Base-by-base conservation (phyloP, 768 basidiomycete species). In the Lepiota venenata region DNA sequence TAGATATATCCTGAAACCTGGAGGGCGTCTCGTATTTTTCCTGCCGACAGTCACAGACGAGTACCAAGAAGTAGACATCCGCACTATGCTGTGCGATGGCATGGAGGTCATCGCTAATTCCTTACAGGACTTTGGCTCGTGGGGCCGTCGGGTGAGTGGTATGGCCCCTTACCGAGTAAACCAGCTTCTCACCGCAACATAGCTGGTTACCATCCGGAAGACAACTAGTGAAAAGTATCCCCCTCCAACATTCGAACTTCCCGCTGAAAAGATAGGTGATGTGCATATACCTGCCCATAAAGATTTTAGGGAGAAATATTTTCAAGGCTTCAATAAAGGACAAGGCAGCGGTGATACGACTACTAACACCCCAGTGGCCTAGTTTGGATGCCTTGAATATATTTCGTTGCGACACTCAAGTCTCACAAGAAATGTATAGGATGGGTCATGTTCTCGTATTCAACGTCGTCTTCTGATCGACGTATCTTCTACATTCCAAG, bases 171-270 rank as follows among this genome's bases (percentile, higher is more conserved):
- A 22, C 32, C 37, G 7, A 3, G 6, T 15, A 15, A 15, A 15
- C 12, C 3, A 47, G 18, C 21, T 47, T 4, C 36, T 56, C 36
- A 49, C 29, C 38, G 14, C n/a, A 15, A 35, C 46, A 20, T 59
- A 96, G 93, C 76, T 99, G 15, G 90, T 98, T 50, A 98, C 96
- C 7, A 87, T 98, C 65, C 83, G 83, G 51, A 98, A 96, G 69
- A 74, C 66, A 2, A 77, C 79, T 6, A 53, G 69, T 9, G 58
- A 66, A 37, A 63, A 63, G 32, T 82, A 76, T 59, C 69, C 76
- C 1, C 77, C 78, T 0, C 88, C 88, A 3, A 69, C 71, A 2
- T 89, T 91, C 58, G 75, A 78, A 35, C 65, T 64, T 8, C 63
- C 65, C 21, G 41, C 37, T 16, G 41, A 43, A 25, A 41, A 55